These are phyloP conservation scores for Fusarium temperatum DNA, from an alignment of 2,329 filamentous ascomycete species.

Conservation along the genomic window DNA sequence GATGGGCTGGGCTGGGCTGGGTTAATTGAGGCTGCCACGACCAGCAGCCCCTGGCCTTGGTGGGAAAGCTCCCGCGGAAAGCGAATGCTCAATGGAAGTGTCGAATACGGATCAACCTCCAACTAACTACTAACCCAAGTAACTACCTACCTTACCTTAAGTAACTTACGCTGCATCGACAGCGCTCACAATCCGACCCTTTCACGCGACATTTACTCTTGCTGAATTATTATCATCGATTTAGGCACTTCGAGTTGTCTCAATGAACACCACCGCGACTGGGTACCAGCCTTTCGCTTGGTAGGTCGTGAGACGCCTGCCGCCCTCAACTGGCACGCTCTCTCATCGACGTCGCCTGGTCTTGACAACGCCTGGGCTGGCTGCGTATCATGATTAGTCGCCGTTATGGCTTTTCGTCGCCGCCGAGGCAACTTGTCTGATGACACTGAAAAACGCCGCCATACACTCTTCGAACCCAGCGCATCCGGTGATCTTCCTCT, in stretches of 20 bases:
- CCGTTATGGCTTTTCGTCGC: conserved; percentile 68
- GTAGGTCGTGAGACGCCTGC: conserved; percentile 41
- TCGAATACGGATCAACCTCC: conserved; percentile 23
- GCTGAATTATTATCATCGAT: conserved; percentile 6
- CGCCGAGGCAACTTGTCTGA: conserved; percentile 68
- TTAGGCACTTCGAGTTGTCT: conserved; percentile 18
- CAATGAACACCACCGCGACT: conserved; percentile 36
- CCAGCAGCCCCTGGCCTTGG: conserved; percentile 33
- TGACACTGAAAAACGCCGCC: conserved; percentile 67
- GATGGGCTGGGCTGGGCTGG: conserved; percentile 3
- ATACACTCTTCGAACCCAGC: conserved; percentile 52
- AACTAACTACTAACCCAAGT: background rate
- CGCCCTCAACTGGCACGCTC: conserved; percentile 25
- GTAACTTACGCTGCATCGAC: conserved; percentile 8
- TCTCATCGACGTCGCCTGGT: conserved; percentile 22
- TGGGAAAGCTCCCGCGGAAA: conserved; percentile 33
- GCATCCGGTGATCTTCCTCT: conserved; percentile 42
- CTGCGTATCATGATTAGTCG: conserved; percentile 52
- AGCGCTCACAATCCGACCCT: conserved; percentile 11
- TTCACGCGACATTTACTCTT: conserved; percentile 14
- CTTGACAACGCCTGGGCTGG: conserved; percentile 37
- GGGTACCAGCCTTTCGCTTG: conserved; percentile 37
- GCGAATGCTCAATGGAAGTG: conserved; percentile 20
- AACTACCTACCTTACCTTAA: background rate
- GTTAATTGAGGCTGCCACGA: conserved; percentile 36